Evolutionary conservation across 1,284 basidiomycete genomes (phyloP), one percentile per base, ranked within the genome.

Genomic region (Xanthoconium separans): DNA sequence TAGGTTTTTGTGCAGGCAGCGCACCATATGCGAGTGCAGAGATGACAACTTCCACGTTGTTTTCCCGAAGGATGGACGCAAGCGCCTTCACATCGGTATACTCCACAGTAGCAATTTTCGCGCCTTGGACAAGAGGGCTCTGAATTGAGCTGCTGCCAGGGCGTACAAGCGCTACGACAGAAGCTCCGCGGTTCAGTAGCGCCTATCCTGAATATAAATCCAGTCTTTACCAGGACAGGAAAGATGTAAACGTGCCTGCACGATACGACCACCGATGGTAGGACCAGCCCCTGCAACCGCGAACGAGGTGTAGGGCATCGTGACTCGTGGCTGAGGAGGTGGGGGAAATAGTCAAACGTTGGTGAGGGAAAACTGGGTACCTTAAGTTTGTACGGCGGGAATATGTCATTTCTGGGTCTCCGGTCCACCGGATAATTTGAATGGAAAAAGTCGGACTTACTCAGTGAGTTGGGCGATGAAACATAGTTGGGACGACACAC

Each of bases 41-140:
- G 43, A 73, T 47, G 46, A 75, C 54, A 40, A 73, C 70, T 41
- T 72, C 61, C 16, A 75, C 68, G 6, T 70, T 65, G 56, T 71
- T 51, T 47, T 71, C 69, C 27, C 55, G 52, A 37, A 76, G 57
- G 34, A 71, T 59, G 13, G 66, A 50, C 10, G 60, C 43, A 29
- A 77, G 65, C 2, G 66, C 40, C 20, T 61, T 51, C 8, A 60
- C 56, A 37, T 73, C 63, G 1, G 58, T 37, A 54, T 73, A 76
- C 43, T 74, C 73, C 20, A 71, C 69, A 4, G 56, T 45, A 5
- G 53, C 62, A 34, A 70, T 36, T 33, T 63, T 65, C 13, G 61
- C 71, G 37, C 72, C 73, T 9, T 53, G 36, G 11, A 69, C 62
- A 33, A 58, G 58, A 31, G 62, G 45, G 15, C 46, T 63, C 20